A percentile compares a stretch with the other conserved stretches of the same genome.
Evolutionary conservation across 192 early-diverging fungal genomes (phyloP).

Genomic region (Thamnidium elegans): DNA sequence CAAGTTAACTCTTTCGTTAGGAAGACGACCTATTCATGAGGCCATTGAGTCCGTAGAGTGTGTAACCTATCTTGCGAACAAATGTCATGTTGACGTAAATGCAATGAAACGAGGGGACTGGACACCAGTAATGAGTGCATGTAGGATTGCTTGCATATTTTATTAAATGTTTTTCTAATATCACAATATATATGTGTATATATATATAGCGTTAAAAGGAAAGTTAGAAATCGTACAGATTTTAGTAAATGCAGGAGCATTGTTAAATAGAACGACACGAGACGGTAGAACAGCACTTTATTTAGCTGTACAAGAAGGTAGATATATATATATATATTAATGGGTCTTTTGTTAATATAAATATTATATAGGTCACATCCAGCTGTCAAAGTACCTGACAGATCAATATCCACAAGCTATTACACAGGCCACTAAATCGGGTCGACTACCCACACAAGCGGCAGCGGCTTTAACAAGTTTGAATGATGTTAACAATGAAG

Average conservation of each 20-base stretch:
- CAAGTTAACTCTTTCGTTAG: slow-evolving; percentile 3
- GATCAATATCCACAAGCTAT: slow-evolving; percentile 23
- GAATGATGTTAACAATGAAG: not conserved
- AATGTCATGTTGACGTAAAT: slow-evolving; percentile 37
- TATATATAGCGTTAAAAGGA: slow-evolving; percentile 36
- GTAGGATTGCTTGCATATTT: slow-evolving; percentile 13
- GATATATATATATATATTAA: no score
- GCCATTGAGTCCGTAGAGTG: slow-evolving; percentile 33
- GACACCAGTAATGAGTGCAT: slow-evolving; percentile 44
- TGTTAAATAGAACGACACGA: slow-evolving; percentile 32
- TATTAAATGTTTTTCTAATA: not conserved
- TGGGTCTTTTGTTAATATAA: not conserved
- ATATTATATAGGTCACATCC: slow-evolving; percentile 24
- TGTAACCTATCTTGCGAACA: slow-evolving; percentile 24
- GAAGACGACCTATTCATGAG: slow-evolving; percentile 41
- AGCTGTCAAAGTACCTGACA: slow-evolving; percentile 26
- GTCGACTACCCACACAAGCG: slow-evolving; percentile 38
- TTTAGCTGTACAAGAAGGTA: slow-evolving; percentile 44
- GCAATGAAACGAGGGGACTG: slow-evolving; percentile 45
- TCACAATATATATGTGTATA: not conserved
- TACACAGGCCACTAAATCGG: slow-evolving; percentile 32
- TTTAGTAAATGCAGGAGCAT: slow-evolving; percentile 23
- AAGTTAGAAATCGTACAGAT: slow-evolving; percentile 28
- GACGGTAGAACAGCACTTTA: slow-evolving; percentile 44
- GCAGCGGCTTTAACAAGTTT: slow-evolving; percentile 21